These are phyloP conservation scores for Phialocephala subalpina DNA, from an alignment of 2,329 filamentous ascomycete species.

Conservation along the genomic window DNA sequence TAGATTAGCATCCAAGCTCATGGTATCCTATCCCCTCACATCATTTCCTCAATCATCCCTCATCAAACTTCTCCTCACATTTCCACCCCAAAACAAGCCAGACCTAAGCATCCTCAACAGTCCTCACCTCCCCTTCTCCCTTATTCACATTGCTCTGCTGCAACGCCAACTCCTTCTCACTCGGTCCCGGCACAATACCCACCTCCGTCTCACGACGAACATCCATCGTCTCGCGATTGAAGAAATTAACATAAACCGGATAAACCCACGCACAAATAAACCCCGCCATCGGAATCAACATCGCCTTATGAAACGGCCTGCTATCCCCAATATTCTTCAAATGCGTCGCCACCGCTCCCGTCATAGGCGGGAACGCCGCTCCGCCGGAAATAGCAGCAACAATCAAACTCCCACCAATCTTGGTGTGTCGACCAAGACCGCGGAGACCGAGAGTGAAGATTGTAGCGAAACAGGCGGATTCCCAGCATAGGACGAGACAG, in stretches of 20 bases:
- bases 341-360: slow-evolving; percentile 60
- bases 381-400: slow-evolving; percentile 77
- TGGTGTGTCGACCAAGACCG: slow-evolving; percentile 78
- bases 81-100: too few species aligned
- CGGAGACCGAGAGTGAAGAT: slow-evolving; percentile 81
- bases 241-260: slow-evolving; percentile 45
- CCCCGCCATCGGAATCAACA: slow-evolving; percentile 45
- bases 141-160: neutral
- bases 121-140: too few species aligned
- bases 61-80: too few species aligned
- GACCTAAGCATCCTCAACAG: too few species aligned
- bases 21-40: too few species aligned
- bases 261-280: slow-evolving; percentile 46
- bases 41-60: too few species aligned
- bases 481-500: slow-evolving; percentile 79
- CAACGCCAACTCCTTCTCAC: slow-evolving; percentile 24
- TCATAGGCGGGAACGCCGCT: slow-evolving; percentile 74
- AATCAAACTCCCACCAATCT: slow-evolving; percentile 76
- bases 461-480: slow-evolving; percentile 81
- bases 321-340: slow-evolving; percentile 25
- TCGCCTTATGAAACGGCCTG: slow-evolving; percentile 37
- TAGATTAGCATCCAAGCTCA: too few species aligned
- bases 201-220: slow-evolving; percentile 28
- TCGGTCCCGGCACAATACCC: slow-evolving; percentile 18
- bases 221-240: slow-evolving; percentile 44